These are phyloP conservation scores for Hemileia vastatrix DNA, from an alignment of 1,284 basidiomycete genomes.

Conservation along the genomic window DNA sequence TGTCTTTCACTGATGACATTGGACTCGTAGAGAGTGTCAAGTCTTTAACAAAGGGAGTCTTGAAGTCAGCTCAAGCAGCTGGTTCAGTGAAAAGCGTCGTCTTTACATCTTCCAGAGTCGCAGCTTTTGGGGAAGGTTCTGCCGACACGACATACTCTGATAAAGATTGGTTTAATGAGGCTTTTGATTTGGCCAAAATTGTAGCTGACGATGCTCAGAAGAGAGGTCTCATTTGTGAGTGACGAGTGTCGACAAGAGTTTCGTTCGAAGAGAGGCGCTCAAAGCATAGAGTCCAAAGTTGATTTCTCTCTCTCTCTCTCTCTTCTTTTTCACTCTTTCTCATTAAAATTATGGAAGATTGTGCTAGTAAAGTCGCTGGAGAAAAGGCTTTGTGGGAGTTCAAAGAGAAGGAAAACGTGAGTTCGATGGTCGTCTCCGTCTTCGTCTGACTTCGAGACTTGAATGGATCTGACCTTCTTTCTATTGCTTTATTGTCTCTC, in stretches of 20 bases:
- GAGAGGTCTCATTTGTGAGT: slow-evolving; percentile 8
- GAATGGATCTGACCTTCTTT: too few relatives aligned
- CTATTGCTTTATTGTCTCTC: neutral
- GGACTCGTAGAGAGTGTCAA: neutral
- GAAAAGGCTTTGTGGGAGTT: slow-evolving; percentile 4
- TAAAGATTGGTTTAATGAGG: slow-evolving; percentile 1
- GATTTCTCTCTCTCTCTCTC: neutral
- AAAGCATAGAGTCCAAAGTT: too few relatives aligned
- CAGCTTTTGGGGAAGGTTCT: neutral
- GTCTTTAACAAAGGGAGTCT: neutral
- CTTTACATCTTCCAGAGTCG: neutral
- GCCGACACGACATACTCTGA: slow-evolving; percentile 9
- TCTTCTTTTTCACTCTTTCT: too few relatives aligned
- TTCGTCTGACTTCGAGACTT: too few relatives aligned
- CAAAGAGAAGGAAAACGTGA: too few relatives aligned
- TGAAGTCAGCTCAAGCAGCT: neutral
- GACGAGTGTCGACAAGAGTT: too few relatives aligned
- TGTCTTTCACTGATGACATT: neutral
- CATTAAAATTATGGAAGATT: neutral
- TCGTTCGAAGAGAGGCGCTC: too few relatives aligned
- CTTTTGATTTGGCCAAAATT: neutral
- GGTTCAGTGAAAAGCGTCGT: neutral
- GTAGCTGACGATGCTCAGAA: slow-evolving; percentile 5
- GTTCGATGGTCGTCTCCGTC: too few relatives aligned
- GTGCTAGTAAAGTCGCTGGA: slow-evolving; percentile 9